Evolutionary conservation across 768 basidiomycete species (phyloP), one percentile per base, ranked within the genome.

Genomic region (Infundibulicybe gibba): DNA sequence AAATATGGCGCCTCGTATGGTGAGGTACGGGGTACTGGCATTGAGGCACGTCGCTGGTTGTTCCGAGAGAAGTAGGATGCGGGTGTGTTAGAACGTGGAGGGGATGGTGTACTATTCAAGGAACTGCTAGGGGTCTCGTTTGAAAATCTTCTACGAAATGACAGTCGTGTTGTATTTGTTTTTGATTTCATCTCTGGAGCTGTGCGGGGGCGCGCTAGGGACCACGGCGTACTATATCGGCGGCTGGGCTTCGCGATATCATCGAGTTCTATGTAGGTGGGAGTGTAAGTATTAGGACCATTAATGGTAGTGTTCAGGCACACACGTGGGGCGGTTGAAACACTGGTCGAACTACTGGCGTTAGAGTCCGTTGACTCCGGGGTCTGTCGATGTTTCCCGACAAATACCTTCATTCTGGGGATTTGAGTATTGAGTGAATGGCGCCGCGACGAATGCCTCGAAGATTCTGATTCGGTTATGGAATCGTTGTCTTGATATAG

Each of bases 1-100:
- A 74, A 74, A 63, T 74, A 73, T 5, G 73, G 72, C 21, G 73
- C 68, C 40, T 65, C 71, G 45, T 75, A 75, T 4, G 73, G 73
- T 32, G 54, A 62, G 13, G 73, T 75, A 19, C 73, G 61, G 38
- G 64, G 63, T 25, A 57, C 47, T 15, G 56, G 40, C 38, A 61
- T 50, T 5, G 71, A 65, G 2, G 51, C 49, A 21, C 66, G 63
- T 43, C 66, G 56, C 32, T 62, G 54, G 20, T 54, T 16, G 47
- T 66, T 69, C 16, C 61, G 58, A 31, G 62, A 58, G 44, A 56
- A 63, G 61, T 40, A 52, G 44, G 48, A 60, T 49, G 25, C 25
- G 25, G 25, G 4, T 25, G 25, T 25, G 25, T 25, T 25, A 25
- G 25, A 47, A 41, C 20, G 50, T 39, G 49, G 56, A 31, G 25